A percentile compares a stretch with the other conserved stretches of the same genome.
These are phyloP conservation scores for Pyrenula massariospora DNA, from an alignment of 495 filamentous ascomycete genomes.

Conservation along the genomic window DNA sequence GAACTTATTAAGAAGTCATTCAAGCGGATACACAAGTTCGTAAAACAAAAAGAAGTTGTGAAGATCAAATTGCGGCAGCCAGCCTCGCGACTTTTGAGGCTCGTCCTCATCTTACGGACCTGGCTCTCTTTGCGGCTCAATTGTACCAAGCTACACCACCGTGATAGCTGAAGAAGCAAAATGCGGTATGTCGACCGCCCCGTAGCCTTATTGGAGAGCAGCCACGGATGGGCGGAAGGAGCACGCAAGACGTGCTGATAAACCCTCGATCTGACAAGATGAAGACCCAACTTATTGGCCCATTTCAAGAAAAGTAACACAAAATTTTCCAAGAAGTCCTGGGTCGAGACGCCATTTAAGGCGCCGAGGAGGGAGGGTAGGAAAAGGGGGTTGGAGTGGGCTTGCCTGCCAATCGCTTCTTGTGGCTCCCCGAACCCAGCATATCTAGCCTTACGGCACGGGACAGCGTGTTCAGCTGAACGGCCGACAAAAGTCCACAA, in stretches of 20 bases:
- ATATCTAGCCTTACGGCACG: not conserved
- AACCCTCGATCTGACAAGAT: not conserved
- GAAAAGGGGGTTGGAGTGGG: not conserved
- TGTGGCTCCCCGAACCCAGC: not conserved
- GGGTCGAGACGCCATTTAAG: not conserved
- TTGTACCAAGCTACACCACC: not conserved
- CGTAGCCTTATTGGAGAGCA: not conserved
- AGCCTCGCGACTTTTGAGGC: not conserved
- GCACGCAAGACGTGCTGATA: not conserved
- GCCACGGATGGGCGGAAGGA: not conserved
- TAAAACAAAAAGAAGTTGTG: not conserved
- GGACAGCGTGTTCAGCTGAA: not conserved
- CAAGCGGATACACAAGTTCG: not conserved
- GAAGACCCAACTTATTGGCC: not conserved
- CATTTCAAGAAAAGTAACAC: not conserved
- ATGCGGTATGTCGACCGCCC: not conserved
- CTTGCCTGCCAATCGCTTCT: not conserved
- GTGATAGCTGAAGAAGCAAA: not conserved
- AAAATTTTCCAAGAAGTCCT: not conserved
- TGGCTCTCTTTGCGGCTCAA: not conserved
- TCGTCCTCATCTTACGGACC: not conserved
- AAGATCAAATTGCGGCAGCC: not conserved
- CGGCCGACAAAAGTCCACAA: not conserved
- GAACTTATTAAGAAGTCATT: not conserved
- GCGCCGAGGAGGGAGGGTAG: not conserved